Conservation (phyloP, 2,329 filamentous ascomycete genomes). For the Neocucurbitaria cava region DNA sequence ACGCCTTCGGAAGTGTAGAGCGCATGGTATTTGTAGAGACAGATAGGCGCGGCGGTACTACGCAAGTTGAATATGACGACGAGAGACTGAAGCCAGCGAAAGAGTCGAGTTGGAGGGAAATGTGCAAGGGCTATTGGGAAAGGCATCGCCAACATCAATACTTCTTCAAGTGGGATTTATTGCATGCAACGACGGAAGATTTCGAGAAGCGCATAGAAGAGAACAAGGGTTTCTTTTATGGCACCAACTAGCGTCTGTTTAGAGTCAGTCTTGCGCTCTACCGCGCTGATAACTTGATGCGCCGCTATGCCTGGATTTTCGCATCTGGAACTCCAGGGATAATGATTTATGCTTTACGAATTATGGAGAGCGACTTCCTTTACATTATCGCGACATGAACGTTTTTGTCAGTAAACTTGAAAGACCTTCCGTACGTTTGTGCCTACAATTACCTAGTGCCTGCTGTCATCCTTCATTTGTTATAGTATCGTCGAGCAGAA, state of each 20-base stretch:
- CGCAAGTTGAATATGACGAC: conserved; percentile 3
- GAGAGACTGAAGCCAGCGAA: conserved; percentile 5
- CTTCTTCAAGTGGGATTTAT: conserved; percentile 15
- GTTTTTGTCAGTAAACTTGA: not conserved
- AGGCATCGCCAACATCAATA: conserved; percentile 16
- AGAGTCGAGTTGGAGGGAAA: conserved; percentile 21
- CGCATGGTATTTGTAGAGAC: conserved; percentile 21
- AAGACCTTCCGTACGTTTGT: not conserved
- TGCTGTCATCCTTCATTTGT: too few relatives aligned
- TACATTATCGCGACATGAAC: too few relatives aligned
- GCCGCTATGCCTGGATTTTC: not conserved
- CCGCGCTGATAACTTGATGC: not conserved
- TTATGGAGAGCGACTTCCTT: not conserved
- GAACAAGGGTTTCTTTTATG: conserved; percentile 21
- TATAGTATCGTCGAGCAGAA: conserved; percentile 3
- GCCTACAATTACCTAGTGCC: too few relatives aligned
- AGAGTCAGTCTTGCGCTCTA: not conserved
- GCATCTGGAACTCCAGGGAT: too few relatives aligned
- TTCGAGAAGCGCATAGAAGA: conserved; percentile 21
- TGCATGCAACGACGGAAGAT: conserved; percentile 7
- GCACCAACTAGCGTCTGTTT: not conserved
- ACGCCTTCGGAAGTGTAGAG: conserved; percentile 25
- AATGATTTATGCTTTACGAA: not conserved
- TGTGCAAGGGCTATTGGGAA: conserved; percentile 21
- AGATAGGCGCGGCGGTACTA: not conserved